These are phyloP conservation scores for Bonia amplexicaulis DNA, from an alignment of 176 grass and related monocot species.

Conservation along the genomic window DNA sequence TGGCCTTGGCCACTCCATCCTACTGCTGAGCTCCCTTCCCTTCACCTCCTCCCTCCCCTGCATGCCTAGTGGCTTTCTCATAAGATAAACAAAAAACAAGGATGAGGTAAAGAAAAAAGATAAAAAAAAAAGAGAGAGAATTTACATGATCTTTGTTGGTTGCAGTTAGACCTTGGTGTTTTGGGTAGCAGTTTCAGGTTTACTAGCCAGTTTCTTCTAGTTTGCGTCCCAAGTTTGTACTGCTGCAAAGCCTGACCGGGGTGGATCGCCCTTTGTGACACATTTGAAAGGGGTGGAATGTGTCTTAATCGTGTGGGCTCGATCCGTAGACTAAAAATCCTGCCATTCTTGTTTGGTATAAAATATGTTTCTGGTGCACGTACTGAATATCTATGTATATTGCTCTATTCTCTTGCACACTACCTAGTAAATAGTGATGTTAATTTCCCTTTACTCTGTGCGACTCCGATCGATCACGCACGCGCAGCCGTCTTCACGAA, in stretches of 20 bases:
- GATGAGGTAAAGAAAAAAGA: neutral
- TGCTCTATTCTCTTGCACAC: neutral
- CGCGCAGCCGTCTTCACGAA: neutral
- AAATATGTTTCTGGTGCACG: neutral
- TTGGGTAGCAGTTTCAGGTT: neutral
- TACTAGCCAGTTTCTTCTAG: neutral
- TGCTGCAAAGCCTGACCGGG: neutral
- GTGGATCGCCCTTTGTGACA: neutral
- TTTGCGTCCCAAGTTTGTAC: neutral
- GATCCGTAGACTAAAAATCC: neutral
- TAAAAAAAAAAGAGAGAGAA: neutral
- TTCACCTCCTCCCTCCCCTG: neutral
- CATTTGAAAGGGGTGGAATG: constrained; percentile 12
- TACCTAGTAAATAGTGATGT: neutral
- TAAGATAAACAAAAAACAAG: neutral
- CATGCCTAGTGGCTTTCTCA: neutral
- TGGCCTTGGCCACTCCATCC: constrained; percentile 60
- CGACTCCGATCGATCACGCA: neutral
- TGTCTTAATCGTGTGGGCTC: constrained; percentile 21
- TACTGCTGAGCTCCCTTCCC: constrained; percentile 21
- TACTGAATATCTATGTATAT: neutral
- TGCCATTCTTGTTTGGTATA: neutral
- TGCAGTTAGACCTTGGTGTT: neutral
- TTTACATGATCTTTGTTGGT: constrained; percentile 1
- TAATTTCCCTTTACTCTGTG: neutral